Conservation (phyloP, 495 filamentous ascomycete species). For the Elasticomyces elasticus region DNA sequence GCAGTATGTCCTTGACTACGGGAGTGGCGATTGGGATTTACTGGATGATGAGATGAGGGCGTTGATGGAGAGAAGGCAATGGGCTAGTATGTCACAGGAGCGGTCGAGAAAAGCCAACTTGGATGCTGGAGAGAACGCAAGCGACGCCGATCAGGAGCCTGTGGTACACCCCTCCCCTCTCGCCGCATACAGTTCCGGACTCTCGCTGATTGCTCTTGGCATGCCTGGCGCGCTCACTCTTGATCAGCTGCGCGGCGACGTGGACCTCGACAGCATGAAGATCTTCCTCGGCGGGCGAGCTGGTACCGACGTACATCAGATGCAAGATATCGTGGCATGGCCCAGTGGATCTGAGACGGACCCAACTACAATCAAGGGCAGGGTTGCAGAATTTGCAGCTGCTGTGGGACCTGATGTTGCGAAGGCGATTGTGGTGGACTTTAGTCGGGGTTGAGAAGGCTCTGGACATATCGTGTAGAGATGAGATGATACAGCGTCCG, state of each 20-base stretch:
- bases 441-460: constrained; percentile 17
- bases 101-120: constrained; percentile 13
- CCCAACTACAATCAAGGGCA: constrained; percentile 48
- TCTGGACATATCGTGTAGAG: no score
- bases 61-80: constrained; percentile 55
- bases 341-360: constrained; percentile 46
- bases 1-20: constrained; percentile 72
- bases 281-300: constrained; percentile 32
- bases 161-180: constrained; percentile 18
- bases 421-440: constrained; percentile 37
- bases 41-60: constrained; percentile 56
- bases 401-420: constrained; percentile 61
- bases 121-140: constrained; percentile 6
- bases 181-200: constrained; percentile 26
- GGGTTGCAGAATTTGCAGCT: constrained; percentile 67
- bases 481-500: no score
- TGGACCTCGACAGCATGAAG: constrained; percentile 54
- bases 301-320: constrained; percentile 22
- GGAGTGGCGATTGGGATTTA: constrained; percentile 62
- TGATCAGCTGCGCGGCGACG: constrained; percentile 44
- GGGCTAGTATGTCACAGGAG: constrained; percentile 56
- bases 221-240: constrained; percentile 72
- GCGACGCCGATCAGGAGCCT: constrained; percentile 1
- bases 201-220: constrained; percentile 54
- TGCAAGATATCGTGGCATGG: constrained; percentile 55